A percentile compares a stretch with the other conserved stretches of the same genome.
These are phyloP conservation scores for Pichia sp. DNA, from an alignment of 1,139 yeast species.

Conservation along the genomic window DNA sequence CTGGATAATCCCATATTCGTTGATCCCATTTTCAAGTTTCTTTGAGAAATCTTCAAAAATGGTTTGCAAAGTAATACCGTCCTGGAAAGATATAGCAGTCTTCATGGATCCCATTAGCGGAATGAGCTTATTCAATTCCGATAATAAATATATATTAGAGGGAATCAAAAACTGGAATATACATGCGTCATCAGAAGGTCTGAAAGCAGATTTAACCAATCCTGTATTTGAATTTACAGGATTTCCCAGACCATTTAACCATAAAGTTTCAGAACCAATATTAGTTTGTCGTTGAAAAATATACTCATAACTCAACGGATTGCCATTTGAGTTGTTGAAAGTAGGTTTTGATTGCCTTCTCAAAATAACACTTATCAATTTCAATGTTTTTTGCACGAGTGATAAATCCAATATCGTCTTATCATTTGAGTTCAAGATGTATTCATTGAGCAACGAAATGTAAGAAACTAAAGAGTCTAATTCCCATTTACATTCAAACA, in stretches of 20 bases:
- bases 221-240: constrained; percentile 73
- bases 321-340: constrained; percentile 46
- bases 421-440: constrained; percentile 42
- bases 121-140: constrained; percentile 37
- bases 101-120: constrained; percentile 10
- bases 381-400: constrained; percentile 55
- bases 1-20: constrained; percentile 51
- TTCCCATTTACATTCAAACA: constrained; percentile 88
- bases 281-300: constrained; percentile 67
- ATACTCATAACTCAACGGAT: constrained; percentile 42
- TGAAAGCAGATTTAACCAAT: constrained; percentile 71
- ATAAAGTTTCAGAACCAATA: constrained; percentile 73
- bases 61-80: constrained; percentile 1
- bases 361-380: constrained; percentile 44
- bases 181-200: constrained; percentile 89
- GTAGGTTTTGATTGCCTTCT: constrained; percentile 58
- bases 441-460: constrained; percentile 65
- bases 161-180: constrained; percentile 76
- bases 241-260: constrained; percentile 72
- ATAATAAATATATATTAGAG: constrained; percentile 71
- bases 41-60: constrained; percentile 28
- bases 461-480: constrained; percentile 82
- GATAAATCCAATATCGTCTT: constrained; percentile 44
- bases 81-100: not conserved
- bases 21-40: constrained; percentile 47